Evolutionary conservation across 1,139 yeast genomes (phyloP), one percentile per base, ranked within the genome.

Genomic region (Yamadazyma friedrichii): DNA sequence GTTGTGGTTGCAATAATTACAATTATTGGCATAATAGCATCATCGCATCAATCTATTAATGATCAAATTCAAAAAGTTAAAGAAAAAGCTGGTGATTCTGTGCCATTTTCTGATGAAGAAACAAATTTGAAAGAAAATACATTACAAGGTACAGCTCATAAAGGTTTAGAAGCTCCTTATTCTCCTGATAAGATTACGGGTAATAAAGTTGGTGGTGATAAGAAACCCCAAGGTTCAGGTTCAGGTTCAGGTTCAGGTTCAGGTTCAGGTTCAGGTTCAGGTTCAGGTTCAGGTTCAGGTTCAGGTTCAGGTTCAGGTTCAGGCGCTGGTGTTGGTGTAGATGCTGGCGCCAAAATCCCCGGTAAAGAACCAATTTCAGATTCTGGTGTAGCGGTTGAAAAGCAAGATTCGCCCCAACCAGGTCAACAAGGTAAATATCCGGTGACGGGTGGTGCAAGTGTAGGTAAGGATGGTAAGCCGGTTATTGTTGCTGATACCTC

Each of bases 101-200:
- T 45, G 15, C 53, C 52, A 11, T 55, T 50, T 33, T 31, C 51
- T 9, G 38, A 52, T 20, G 61, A 55, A 30, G 67, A 61, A 32
- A 39, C 50, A 2, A 51, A 48, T 31, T 30, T 32, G 2, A 34
- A 35, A n/a, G 41, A 38, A 9, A 64, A 65, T 45, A 65, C 73
- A 12, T 54, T 67, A 29, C 67, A 64, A 48, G 71, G 68, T 5
- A 53, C 58, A 9, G 62, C 66, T 29, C 61, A 64, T 43, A 52
- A 55, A 35, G 71, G 72, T 3, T 50, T 59, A 8, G 61, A 62
- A 42, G 67, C 74, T 6, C 75, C 76, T 10, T 70, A 67, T 48
- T 43, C 59, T 6, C 31, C 58, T 26, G 47, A 42, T 24, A 42
- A 46, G 30, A 44, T 31, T 15, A 28, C 42, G 11, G 44, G 36